Conservation (phyloP, 495 filamentous ascomycete genomes). For the Aspergillus sclerotioniger region DNA sequence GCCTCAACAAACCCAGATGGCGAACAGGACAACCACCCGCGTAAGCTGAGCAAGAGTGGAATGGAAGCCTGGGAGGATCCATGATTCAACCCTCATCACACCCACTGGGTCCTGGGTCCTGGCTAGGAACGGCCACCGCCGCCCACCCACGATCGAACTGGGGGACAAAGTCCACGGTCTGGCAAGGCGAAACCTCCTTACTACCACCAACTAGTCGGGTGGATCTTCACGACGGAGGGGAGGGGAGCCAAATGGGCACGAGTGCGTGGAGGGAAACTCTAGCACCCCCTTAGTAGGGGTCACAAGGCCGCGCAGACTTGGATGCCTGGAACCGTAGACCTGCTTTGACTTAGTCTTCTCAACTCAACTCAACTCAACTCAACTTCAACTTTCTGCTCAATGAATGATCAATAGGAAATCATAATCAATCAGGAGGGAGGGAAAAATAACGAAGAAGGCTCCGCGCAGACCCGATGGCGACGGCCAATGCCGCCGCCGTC, state of each 20-base stretch:
- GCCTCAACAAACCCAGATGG: slow-evolving; percentile 2
- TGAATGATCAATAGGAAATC: not conserved
- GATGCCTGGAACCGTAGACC: too few relatives aligned
- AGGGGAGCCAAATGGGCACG: slow-evolving; percentile 6
- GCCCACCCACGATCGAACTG: not conserved
- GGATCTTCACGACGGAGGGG: slow-evolving; percentile 1
- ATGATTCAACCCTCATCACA: not conserved
- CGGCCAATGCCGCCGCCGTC: not conserved
- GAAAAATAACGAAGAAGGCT: not conserved
- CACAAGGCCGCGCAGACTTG: slow-evolving; percentile 4
- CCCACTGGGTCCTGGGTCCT: not conserved
- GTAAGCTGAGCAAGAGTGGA: not conserved
- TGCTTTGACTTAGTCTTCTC: too few relatives aligned
- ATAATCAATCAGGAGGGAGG: not conserved
- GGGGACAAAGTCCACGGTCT: not conserved
- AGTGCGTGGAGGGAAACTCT: slow-evolving; percentile 7
- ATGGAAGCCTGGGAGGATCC: slow-evolving; percentile 4
- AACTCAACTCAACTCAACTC: too few relatives aligned
- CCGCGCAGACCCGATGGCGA: not conserved
- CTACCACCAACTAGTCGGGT: not conserved
- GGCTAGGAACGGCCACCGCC: not conserved
- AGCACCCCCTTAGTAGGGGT: not conserved
- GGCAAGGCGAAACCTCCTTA: not conserved
- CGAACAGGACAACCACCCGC: not conserved
- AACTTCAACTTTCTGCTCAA: too few relatives aligned